Evolutionary conservation across 345 rosid species (phyloP), one percentile per base, ranked within the genome.

Genomic region (Euphorbia peplus): DNA sequence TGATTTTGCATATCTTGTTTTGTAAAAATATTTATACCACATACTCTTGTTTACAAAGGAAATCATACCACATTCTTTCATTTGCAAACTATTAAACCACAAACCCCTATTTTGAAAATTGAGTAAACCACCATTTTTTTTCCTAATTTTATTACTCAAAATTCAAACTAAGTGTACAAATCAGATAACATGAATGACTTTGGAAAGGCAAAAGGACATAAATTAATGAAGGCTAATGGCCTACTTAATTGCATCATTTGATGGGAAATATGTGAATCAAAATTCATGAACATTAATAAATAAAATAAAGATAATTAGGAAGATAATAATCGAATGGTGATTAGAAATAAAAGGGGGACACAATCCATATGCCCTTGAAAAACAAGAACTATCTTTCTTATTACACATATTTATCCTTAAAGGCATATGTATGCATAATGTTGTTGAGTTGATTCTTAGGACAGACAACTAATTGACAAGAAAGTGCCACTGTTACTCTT

Each of bases 391-490:
- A 60, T 41, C 61, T 60, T 35, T 18, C 42, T 48, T 26, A 24
- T 71, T 58, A 61, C 61, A 41, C 37, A 50, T 46, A 25, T 21
- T 70, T 60, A 62, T 66, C 52, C 41, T 58, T 63, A 26, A 67
- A 22, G 52, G 48, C 62, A 73, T 51, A 60, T 64, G 21, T 62
- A 2, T 44, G 6, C 6, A 32, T 32, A 32, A 32, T 32, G 6
- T 39, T 48, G 24, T 46, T 18, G 67, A 70, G 64, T 66, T 68
- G 72, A 68, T 64, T 37, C 60, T 54, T 44, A 16, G 57, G 68
- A 64, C 73, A 63, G 71, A 71, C 76, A 78, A 69, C 66, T 63
- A 75, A 59, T 64, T 75, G 79, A 68, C 71, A 64, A 79, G 79
- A 54, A 64, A 64, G 47, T 63, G 18, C 61, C 28, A 62, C 53